Conservation (phyloP, 2,329 filamentous ascomycete genomes). For the Blastomyces gilchristii region DNA sequence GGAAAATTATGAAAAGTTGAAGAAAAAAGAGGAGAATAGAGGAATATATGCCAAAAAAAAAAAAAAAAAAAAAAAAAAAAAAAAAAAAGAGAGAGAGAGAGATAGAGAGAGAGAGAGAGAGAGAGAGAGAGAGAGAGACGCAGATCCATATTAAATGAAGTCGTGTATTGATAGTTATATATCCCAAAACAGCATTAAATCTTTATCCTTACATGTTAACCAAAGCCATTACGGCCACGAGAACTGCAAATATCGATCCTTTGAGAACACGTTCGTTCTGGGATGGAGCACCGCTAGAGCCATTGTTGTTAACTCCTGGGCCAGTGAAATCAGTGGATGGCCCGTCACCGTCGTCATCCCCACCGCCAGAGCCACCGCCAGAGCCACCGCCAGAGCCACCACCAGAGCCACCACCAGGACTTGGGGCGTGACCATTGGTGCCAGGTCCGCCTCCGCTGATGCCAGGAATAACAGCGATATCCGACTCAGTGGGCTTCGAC, state of each 20-base stretch:
- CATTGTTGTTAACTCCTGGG: slow-evolving; percentile 17
- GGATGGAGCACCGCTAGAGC: slow-evolving; percentile 24
- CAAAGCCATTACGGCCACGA: slow-evolving; percentile 38
- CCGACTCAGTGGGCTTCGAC: slow-evolving; percentile 20
- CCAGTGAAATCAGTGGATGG: slow-evolving; percentile 23
- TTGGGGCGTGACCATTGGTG: slow-evolving; percentile 19
- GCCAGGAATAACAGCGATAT: slow-evolving; percentile 25
- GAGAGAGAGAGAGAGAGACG: background rate
- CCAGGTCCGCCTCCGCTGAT: slow-evolving; percentile 27
- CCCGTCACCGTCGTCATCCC: slow-evolving; percentile 6
- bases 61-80: background rate
- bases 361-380: slow-evolving; percentile 13
- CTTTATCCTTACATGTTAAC: slow-evolving; percentile 32
- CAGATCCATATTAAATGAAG: slow-evolving; percentile 5
- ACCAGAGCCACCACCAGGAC: slow-evolving; percentile 14
- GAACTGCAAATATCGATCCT: slow-evolving; percentile 38
- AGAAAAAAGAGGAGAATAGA: too few relatives aligned
- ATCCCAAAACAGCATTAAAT: slow-evolving; percentile 10
- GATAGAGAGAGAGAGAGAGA: too few relatives aligned
- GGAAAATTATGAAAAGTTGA: background rate
- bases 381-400: too few relatives aligned
- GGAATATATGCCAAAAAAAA: slow-evolving; percentile 2
- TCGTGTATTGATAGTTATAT: slow-evolving; percentile 5
- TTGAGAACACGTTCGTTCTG: slow-evolving; percentile 33
- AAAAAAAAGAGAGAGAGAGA: too few relatives aligned